Conservation (phyloP, 2,329 filamentous ascomycete genomes). For the Chalara sp. region DNA sequence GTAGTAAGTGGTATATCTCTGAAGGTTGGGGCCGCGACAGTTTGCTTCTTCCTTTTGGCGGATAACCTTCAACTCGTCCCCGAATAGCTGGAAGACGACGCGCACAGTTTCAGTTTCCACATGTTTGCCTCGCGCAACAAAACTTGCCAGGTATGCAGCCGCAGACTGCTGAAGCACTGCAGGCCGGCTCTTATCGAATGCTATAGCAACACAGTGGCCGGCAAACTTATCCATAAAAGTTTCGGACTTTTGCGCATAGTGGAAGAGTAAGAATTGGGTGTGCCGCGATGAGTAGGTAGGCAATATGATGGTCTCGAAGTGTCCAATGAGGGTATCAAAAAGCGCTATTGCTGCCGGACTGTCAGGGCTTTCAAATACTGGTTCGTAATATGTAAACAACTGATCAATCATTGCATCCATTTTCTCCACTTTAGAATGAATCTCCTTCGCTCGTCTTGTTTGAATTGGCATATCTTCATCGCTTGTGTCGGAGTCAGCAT, state of each 20-base stretch:
- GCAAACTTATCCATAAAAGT: conserved; percentile 77
- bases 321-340: conserved; percentile 73
- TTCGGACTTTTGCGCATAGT: conserved; percentile 80
- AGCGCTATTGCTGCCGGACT: conserved; percentile 63
- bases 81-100: conserved; percentile 73
- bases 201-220: conserved; percentile 65
- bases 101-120: conserved; percentile 72
- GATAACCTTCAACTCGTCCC: conserved; percentile 69
- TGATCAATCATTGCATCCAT: conserved; percentile 86
- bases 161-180: conserved; percentile 75
- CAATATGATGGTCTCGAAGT: conserved; percentile 83
- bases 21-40: conserved; percentile 76
- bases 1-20: conserved; percentile 63
- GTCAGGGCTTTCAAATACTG: conserved; percentile 62
- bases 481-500: conserved; percentile 64
- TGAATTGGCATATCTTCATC: conserved; percentile 64
- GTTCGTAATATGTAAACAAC: conserved; percentile 76
- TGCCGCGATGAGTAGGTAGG: conserved; percentile 89
- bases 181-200: conserved; percentile 57
- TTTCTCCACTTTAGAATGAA: conserved; percentile 81
- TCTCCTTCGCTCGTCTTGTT: conserved; percentile 56
- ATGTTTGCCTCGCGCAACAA: conserved; percentile 82
- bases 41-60: conserved; percentile 64
- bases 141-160: conserved; percentile 88
- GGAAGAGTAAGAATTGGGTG: conserved; percentile 92